Base-by-base conservation (phyloP, 1,139 yeast genomes). In the Komagataea norvegica region DNA sequence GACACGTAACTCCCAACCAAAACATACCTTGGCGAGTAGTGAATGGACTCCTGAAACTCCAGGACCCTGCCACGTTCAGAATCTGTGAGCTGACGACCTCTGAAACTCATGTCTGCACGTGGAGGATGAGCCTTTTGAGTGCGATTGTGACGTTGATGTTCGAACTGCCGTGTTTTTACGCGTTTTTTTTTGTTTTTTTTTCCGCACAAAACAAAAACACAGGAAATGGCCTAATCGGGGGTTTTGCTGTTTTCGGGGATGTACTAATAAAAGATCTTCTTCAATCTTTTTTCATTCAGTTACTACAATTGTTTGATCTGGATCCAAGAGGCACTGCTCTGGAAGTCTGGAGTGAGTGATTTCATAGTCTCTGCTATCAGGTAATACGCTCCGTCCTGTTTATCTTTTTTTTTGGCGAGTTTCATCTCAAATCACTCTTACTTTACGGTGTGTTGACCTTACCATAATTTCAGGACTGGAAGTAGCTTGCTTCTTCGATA, bases 11-110 rank as follows among this genome's bases (percentile, higher is more conserved):
- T 13, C 10, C 23, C 8, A 17, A 21, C 13, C 6, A n/a, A 15
- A 3, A 52, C 65, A n/a, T 52, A 74, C 61, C 82, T 65, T 39
- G 95, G 94, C 22, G 96, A 87, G 59, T 91, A 91, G 61, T 93
- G 96, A 53, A 91, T 91, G 66, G 85, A 77, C 45, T 91, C 97
- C 59, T 86, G 95, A 59, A 87, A 91, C 59, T 89, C 96, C 52
- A 84, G 77, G 34, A 91, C 80, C 42, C 91, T 78, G 37, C 88
- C 86, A 49, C 95, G 72, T 60, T 91, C 98, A 33, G 80, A 68
- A 40, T 84, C 93, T 5, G 93, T 74, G 42, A 91, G 72, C 56
- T 81, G 81, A 57, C 97, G 72, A 16, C 68, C 70, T 47, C 53
- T 63, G 61, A 45, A 65, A 52, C 33, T 61, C 57, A 43, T 61